Evolutionary conservation across 495 filamentous ascomycete genomes (phyloP).

Genomic region (Aspergillus olivimuriae): DNA sequence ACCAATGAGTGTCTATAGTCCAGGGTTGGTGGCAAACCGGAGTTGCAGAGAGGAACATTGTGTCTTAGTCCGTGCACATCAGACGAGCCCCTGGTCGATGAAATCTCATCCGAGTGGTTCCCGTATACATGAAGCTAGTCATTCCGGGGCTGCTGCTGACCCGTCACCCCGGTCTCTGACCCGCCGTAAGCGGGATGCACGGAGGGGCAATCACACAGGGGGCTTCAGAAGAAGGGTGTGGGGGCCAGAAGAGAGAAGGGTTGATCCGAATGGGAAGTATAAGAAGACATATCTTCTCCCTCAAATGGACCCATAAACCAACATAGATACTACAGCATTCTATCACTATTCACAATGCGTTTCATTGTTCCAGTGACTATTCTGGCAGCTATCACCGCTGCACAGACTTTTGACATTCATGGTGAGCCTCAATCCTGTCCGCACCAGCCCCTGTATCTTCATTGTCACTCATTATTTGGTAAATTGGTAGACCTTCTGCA

Average conservation of each 20-base stretch:
- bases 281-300: neutral
- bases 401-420: neutral
- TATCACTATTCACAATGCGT: neutral
- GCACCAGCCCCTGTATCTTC: neutral
- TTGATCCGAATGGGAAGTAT: neutral
- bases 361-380: neutral
- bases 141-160: too few species aligned
- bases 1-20: too few species aligned
- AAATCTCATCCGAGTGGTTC: too few species aligned
- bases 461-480: neutral
- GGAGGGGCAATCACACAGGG: neutral
- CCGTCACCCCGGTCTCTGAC: neutral
- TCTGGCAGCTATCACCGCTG: neutral
- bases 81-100: too few species aligned
- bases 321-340: neutral
- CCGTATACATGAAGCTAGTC: neutral
- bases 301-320: neutral
- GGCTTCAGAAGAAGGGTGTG: neutral
- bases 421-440: neutral
- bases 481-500: neutral
- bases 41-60: too few species aligned
- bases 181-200: neutral
- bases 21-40: too few species aligned
- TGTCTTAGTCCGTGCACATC: too few species aligned
- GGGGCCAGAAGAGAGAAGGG: neutral